Evolutionary conservation across 257 asterid species (phyloP).

Genomic region (Apocynum venetum): DNA sequence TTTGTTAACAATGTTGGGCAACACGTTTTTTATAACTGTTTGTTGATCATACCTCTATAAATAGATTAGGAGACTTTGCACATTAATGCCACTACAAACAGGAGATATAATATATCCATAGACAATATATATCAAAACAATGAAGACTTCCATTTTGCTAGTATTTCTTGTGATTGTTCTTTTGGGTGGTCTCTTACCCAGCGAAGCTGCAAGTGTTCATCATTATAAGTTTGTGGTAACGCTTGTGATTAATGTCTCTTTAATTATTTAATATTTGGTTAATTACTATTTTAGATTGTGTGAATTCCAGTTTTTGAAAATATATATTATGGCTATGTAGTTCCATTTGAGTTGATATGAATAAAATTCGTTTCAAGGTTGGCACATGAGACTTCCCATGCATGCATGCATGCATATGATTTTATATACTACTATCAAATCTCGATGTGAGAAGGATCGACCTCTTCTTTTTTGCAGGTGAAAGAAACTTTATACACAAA

Average conservation of each 20-base stretch:
- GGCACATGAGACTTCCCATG: too few species aligned
- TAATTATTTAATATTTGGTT: background rate
- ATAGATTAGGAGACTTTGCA: background rate
- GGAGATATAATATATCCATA: background rate
- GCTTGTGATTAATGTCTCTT: background rate
- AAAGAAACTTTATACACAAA: constrained; percentile 26
- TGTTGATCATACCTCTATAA: background rate
- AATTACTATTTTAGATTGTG: too few species aligned
- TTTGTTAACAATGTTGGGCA: background rate
- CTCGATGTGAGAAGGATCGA: too few species aligned
- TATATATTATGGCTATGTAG: too few species aligned
- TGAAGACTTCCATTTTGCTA: background rate
- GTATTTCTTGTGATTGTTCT: background rate
- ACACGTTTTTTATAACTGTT: background rate
- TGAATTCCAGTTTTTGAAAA: too few species aligned
- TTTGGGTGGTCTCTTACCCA: background rate
- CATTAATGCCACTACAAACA: background rate
- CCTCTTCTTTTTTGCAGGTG: constrained; percentile 18
- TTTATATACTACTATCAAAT: too few species aligned
- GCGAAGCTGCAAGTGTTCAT: background rate
- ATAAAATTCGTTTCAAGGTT: too few species aligned
- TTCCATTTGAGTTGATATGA: too few species aligned
- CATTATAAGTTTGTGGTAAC: background rate
- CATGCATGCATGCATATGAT: too few species aligned
- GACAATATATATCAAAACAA: background rate